These are phyloP conservation scores for Trichosanthes truncata DNA, from an alignment of 306 rosid species.

Conservation along the genomic window DNA sequence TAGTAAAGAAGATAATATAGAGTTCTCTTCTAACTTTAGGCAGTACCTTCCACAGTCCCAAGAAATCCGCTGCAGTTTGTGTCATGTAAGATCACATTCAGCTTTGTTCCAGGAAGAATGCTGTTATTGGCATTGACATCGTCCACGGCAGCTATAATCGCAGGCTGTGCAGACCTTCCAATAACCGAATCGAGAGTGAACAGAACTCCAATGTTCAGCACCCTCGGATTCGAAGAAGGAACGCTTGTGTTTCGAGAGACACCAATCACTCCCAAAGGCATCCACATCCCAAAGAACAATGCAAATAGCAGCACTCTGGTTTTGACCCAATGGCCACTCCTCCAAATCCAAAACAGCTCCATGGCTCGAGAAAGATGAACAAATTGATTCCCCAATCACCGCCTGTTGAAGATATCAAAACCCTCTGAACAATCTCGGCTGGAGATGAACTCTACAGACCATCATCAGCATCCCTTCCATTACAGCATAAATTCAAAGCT, in stretches of 20 bases:
- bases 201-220: conserved; percentile 58
- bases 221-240: conserved; percentile 29
- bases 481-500: background rate
- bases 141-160: conserved; percentile 12
- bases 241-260: conserved; percentile 26
- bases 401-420: conserved; percentile 14
- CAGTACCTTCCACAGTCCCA: conserved; percentile 18
- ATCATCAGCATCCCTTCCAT: background rate
- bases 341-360: conserved; percentile 25
- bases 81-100: conserved; percentile 11
- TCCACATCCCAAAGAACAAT: conserved; percentile 37
- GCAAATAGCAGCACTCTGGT: conserved; percentile 16
- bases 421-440: conserved; percentile 23
- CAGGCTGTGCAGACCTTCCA: conserved; percentile 16
- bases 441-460: background rate
- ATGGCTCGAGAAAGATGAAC: conserved; percentile 18
- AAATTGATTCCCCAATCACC: conserved; percentile 13
- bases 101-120: conserved; percentile 4
- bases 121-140: conserved; percentile 10
- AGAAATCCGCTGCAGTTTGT: conserved; percentile 18
- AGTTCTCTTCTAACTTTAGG: background rate
- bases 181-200: conserved; percentile 34
- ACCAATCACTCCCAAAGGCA: conserved; percentile 36
- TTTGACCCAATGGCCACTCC: conserved; percentile 13
- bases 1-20: background rate